These are phyloP conservation scores for Acer campestre DNA, from an alignment of 345 rosid genomes.

Conservation along the genomic window DNA sequence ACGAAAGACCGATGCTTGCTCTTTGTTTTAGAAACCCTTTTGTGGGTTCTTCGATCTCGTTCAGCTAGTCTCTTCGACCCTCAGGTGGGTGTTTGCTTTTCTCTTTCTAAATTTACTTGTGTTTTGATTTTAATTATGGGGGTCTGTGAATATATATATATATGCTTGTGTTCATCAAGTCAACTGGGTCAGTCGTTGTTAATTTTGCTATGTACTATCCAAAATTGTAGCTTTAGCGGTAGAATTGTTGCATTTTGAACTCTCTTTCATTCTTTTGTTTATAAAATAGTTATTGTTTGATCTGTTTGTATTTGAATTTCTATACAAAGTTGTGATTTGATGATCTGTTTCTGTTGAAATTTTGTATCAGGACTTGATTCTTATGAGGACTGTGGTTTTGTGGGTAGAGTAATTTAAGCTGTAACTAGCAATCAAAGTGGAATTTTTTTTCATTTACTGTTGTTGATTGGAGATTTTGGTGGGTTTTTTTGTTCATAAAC, in stretches of 20 bases:
- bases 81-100: constrained; percentile 30
- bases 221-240: constrained; percentile 18
- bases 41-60: constrained; percentile 24
- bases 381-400: constrained; percentile 17
- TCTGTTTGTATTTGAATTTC: constrained; percentile 3
- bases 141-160: constrained; percentile 5
- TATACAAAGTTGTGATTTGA: constrained; percentile 15
- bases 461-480: constrained; percentile 18
- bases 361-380: constrained; percentile 34
- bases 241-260: constrained; percentile 14
- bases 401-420: constrained; percentile 18
- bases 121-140: not conserved
- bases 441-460: not conserved
- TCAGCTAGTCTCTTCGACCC: constrained; percentile 8
- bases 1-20: constrained; percentile 20
- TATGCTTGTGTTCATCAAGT: constrained; percentile 12
- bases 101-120: not conserved
- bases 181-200: constrained; percentile 15
- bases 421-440: constrained; percentile 21
- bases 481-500: constrained; percentile 14
- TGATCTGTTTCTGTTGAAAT: not conserved
- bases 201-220: not conserved
- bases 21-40: constrained; percentile 12
- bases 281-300: not conserved
- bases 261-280: not conserved